Conservation (phyloP, 139 green algal species). For the Coelastrella sp. region DNA sequence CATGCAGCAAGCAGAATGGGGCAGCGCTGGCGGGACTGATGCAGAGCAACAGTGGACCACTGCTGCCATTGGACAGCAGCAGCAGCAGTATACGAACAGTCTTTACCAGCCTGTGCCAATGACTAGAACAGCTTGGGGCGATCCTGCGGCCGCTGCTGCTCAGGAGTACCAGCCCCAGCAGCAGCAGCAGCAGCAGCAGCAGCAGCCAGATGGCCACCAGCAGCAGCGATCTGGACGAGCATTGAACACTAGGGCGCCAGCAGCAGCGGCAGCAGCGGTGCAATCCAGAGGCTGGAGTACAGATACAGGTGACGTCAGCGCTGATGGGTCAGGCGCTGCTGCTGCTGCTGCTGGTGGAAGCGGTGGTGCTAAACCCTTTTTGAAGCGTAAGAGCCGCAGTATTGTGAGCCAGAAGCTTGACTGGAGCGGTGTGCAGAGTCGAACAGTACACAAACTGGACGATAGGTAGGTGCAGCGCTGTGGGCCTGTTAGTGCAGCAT, state of each 20-base stretch:
- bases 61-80: background rate
- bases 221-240: background rate
- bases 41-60: background rate
- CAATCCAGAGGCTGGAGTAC: background rate
- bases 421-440: conserved; percentile 24
- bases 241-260: background rate
- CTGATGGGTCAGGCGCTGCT: background rate
- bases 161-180: background rate
- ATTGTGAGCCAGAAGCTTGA: conserved; percentile 29
- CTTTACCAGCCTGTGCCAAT: background rate
- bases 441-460: conserved; percentile 12
- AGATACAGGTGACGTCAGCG: background rate
- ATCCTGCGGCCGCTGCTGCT: background rate
- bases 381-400: conserved; percentile 17
- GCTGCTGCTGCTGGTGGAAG: conserved; percentile 28
- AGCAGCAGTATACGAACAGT: background rate
- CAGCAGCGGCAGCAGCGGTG: conserved; percentile 17
- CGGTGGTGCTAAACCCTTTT: conserved; percentile 11
- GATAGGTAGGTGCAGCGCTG: background rate
- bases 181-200: conserved; percentile 6
- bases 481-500: too few species aligned
- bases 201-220: background rate
- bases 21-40: background rate
- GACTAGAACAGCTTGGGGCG: background rate
- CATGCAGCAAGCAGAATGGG: background rate